Evolutionary conservation across 106 monocot genomes (phyloP).

Genomic region (Narthecium ossifragum): DNA sequence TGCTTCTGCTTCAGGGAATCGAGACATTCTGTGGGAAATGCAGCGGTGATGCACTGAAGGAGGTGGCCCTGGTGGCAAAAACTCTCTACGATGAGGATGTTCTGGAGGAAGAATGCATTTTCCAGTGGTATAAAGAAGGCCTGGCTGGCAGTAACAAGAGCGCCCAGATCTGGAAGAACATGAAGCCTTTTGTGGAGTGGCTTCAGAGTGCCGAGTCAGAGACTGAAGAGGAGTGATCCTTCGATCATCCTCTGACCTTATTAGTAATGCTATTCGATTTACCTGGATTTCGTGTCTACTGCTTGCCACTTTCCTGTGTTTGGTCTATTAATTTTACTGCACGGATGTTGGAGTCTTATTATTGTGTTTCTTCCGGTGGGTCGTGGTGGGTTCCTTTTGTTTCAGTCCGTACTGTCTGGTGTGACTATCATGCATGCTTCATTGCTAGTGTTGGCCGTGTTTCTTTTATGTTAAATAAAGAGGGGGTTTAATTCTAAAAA

Average conservation of each 20-base stretch:
- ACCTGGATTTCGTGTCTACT: too few species aligned
- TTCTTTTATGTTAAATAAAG: too few species aligned
- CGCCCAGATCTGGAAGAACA: slow-evolving; percentile 49
- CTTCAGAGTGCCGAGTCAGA: slow-evolving; percentile 56
- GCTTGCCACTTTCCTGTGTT: too few species aligned
- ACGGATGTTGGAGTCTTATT: too few species aligned
- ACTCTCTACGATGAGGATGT: slow-evolving; percentile 67
- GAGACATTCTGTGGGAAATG: slow-evolving; percentile 48
- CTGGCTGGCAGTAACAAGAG: slow-evolving; percentile 14
- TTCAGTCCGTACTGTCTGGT: neutral
- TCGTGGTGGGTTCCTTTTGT: too few species aligned
- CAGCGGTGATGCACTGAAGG: slow-evolving; percentile 59
- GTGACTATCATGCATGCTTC: too few species aligned
- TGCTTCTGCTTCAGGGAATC: slow-evolving; percentile 42
- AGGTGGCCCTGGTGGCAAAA: slow-evolving; percentile 43
- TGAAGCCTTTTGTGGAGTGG: slow-evolving; percentile 90
- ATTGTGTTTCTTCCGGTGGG: too few species aligned
- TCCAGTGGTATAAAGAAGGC: slow-evolving; percentile 66
- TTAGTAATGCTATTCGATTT: too few species aligned
- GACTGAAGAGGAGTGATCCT: slow-evolving; percentile 29
- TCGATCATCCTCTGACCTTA: too few species aligned
- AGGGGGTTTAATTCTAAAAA: too few species aligned
- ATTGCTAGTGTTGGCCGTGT: too few species aligned
- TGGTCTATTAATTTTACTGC: too few species aligned
- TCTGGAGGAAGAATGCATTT: slow-evolving; percentile 65